Base-by-base conservation (phyloP, 805 yeast genomes). In the Kodamaea hsintzibuensis region DNA sequence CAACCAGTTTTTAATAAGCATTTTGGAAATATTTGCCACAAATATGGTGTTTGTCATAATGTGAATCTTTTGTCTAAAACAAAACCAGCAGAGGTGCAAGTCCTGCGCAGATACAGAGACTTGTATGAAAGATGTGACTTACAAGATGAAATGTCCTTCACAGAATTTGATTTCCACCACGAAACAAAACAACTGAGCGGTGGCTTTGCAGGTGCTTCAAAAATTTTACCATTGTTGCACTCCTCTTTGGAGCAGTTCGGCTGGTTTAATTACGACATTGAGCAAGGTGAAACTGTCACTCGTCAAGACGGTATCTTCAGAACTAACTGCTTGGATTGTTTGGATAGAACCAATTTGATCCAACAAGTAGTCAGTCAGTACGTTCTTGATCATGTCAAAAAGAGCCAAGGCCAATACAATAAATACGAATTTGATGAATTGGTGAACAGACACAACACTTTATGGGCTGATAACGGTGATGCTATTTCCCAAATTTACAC, bases 251-350 rank as follows among this genome's bases (percentile, higher is more conserved):
- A 84, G 54, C 84, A 84, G 54, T 90, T 90, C 70, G 97, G 96
- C 1, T 95, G 88, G 77, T 93, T 83, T 66, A 80, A 87, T 46
- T 88, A 81, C 64, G 96, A 92, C 66, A 75, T 82, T 1, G 70
- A 71, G 9, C 76, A 74, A 2, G 74, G 76, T 2, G 82, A 83
- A 62, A 77, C 80, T 1, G 72, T 88, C 1, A 81, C 88, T 16
- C 87, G 89, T 62, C 99, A 95, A 68, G 81, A 83, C 52, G 99
- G 99, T 50, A 85, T 91, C 8, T 93, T 96, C 68, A 77, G 99
- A 60, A 89, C 96, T 7, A 95, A 95, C 67, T 95, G 99, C 72
- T 79, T 95, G 58, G 99, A 91, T 54, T 95, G 99, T 71, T 76
- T 95, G 50, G 99, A 95, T 67, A 79, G 99, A 66, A 95, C 99